Evolutionary conservation across 495 filamentous ascomycete species (phyloP).

Genomic region (Xanthoparmelia taractica): DNA sequence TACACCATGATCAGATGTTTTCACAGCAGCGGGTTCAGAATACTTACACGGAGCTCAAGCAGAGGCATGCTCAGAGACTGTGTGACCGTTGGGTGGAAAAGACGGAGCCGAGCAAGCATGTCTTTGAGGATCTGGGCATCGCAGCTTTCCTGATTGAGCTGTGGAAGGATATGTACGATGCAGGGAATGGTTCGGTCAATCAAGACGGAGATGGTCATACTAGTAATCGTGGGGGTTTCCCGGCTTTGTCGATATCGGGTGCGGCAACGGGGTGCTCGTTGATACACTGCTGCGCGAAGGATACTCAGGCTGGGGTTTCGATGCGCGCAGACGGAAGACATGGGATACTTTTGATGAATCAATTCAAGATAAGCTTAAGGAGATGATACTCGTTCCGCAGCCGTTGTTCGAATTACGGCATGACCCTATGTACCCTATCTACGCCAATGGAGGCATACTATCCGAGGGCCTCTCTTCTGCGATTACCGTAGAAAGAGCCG

Average conservation of each 20-base stretch:
- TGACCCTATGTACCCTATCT: background rate
- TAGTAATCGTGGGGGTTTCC: slow-evolving; percentile 43
- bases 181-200: slow-evolving; percentile 3
- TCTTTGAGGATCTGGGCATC: slow-evolving; percentile 90
- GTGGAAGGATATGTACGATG: slow-evolving; percentile 76
- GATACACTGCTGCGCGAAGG: slow-evolving; percentile 76
- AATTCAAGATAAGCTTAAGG: slow-evolving; percentile 50
- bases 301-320: slow-evolving; percentile 82
- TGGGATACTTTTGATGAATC: slow-evolving; percentile 64
- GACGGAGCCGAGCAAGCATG: slow-evolving; percentile 84
- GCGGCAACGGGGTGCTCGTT: slow-evolving; percentile 90
- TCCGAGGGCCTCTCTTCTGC: slow-evolving; percentile 10
- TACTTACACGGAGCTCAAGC: slow-evolving; percentile 74
- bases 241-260: slow-evolving; percentile 95
- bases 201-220: slow-evolving; percentile 20
- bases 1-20: slow-evolving; percentile 68
- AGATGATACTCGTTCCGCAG: slow-evolving; percentile 67
- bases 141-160: slow-evolving; percentile 90
- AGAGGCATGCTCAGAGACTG: slow-evolving; percentile 60
- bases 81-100: slow-evolving; percentile 69
- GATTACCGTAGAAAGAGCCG: background rate
- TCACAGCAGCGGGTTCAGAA: slow-evolving; percentile 67
- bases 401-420: slow-evolving; percentile 33
- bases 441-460: slow-evolving; percentile 16
- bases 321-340: slow-evolving; percentile 72